Conservation (phyloP, 768 basidiomycete genomes). For the Boletellus sp. region DNA sequence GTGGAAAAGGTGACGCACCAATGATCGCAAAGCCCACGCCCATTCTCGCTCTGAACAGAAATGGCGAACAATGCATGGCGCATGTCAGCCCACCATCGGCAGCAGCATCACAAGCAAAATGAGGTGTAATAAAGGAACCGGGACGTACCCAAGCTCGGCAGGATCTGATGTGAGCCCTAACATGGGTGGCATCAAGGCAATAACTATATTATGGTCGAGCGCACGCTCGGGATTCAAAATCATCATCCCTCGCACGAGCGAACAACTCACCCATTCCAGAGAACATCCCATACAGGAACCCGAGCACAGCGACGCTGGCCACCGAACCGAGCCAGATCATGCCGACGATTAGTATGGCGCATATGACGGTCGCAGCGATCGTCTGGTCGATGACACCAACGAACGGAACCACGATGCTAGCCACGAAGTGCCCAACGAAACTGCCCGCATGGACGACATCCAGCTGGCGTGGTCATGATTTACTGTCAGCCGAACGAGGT, state of each 20-base stretch:
- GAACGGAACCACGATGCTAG: conserved; percentile 36
- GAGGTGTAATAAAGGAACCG: conserved; percentile 6
- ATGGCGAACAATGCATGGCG: no score
- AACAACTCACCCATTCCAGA: conserved; percentile 39
- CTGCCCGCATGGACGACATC: conserved; percentile 51
- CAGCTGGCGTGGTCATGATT: conserved; percentile 30
- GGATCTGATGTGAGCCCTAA: conserved; percentile 44
- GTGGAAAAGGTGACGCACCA: conserved; percentile 23
- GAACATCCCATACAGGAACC: conserved; percentile 47
- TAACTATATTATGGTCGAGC: conserved; percentile 20
- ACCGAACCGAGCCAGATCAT: conserved; percentile 40
- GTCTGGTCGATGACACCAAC: conserved; percentile 45
- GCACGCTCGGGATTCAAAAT: neutral
- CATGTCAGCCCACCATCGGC: neutral
- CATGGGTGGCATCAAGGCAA: conserved; percentile 41
- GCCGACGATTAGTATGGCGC: conserved; percentile 36
- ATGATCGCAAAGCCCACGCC: conserved; percentile 47
- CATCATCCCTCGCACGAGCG: no score
- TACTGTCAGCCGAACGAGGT: neutral
- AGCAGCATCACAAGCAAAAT: no score
- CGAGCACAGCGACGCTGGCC: conserved; percentile 39
- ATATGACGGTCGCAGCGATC: conserved; percentile 32
- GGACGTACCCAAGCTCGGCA: conserved; percentile 48
- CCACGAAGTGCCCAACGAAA: conserved; percentile 45
- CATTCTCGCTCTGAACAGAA: conserved; percentile 32